Conservation (phyloP, 2,329 filamentous ascomycete genomes). For the Sporothrix sp. region DNA sequence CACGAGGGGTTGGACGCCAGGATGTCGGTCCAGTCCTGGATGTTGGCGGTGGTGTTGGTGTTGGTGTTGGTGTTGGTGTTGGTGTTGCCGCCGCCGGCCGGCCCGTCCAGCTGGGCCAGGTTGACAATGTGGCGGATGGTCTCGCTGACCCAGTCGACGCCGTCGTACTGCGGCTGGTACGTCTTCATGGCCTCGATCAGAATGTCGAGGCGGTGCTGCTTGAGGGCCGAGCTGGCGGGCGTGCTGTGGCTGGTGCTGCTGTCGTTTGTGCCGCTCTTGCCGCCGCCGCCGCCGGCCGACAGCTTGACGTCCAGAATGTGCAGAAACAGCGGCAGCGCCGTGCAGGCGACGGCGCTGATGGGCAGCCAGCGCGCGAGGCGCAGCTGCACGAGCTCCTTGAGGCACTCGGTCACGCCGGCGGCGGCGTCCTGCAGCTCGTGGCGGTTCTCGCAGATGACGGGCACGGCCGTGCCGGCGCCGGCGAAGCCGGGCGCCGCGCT, state of each 20-base stretch:
- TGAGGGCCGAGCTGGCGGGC: conserved; percentile 26
- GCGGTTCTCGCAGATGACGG: conserved; percentile 14
- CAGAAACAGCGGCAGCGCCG: conserved; percentile 17
- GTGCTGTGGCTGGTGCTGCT: background rate
- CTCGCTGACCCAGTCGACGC: conserved; percentile 18
- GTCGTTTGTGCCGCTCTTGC: background rate
- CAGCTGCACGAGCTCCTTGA: conserved; percentile 18
- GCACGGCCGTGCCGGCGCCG: background rate
- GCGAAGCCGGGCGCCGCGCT: conserved; percentile 24
- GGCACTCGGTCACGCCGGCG: conserved; percentile 15
- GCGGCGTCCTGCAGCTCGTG: conserved; percentile 17
- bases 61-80: background rate
- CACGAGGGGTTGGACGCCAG: conserved; percentile 15
- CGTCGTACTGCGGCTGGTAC: conserved; percentile 19
- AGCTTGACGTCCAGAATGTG: conserved; percentile 18
- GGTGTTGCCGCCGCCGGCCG: background rate
- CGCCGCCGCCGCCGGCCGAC: background rate
- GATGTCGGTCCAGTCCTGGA: conserved; percentile 16
- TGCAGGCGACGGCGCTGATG: conserved; percentile 17
- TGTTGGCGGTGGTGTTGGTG: background rate
- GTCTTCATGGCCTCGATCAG: conserved; percentile 19
- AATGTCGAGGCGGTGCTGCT: conserved; percentile 29
- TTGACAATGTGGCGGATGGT: conserved; percentile 17
- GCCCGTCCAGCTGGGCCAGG: conserved; percentile 16
- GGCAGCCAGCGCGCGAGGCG: conserved; percentile 18